Evolutionary conservation across 75 land plant genomes (phyloP).

Genomic region (Cunninghamia lanceolata): DNA sequence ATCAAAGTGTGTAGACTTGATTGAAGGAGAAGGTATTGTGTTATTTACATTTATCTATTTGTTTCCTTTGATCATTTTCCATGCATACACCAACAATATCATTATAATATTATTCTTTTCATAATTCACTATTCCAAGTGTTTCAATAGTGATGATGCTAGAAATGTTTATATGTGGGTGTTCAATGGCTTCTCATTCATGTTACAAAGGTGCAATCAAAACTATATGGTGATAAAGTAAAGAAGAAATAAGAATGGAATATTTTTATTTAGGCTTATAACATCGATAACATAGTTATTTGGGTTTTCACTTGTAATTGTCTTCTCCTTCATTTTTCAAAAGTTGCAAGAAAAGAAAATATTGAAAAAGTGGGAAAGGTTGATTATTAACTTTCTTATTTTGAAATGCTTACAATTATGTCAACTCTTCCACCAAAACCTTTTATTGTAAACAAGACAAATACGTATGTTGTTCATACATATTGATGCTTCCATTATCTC

Average conservation of each 20-base stretch:
- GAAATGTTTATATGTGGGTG: slow-evolving; percentile 53
- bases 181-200: not conserved
- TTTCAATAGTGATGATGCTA: no score
- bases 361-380: not conserved
- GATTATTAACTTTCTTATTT: slow-evolving; percentile 3
- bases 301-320: slow-evolving; percentile 12
- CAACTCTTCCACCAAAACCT: slow-evolving; percentile 18
- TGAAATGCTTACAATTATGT: slow-evolving; percentile 15
- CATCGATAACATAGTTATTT: slow-evolving; percentile 41
- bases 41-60: no score
- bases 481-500: not conserved
- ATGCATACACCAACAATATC: no score
- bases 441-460: not conserved
- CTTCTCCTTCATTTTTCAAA: not conserved
- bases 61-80: no score
- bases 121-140: no score
- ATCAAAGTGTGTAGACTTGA: no score
- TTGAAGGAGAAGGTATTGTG: no score
- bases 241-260: not conserved
- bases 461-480: not conserved
- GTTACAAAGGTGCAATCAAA: not conserved
- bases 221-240: not conserved
- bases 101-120: no score
- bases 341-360: not conserved
- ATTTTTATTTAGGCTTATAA: no score